Evolutionary conservation across 2,329 filamentous ascomycete species (phyloP).

Genomic region (Tricladium varicosporioides): DNA sequence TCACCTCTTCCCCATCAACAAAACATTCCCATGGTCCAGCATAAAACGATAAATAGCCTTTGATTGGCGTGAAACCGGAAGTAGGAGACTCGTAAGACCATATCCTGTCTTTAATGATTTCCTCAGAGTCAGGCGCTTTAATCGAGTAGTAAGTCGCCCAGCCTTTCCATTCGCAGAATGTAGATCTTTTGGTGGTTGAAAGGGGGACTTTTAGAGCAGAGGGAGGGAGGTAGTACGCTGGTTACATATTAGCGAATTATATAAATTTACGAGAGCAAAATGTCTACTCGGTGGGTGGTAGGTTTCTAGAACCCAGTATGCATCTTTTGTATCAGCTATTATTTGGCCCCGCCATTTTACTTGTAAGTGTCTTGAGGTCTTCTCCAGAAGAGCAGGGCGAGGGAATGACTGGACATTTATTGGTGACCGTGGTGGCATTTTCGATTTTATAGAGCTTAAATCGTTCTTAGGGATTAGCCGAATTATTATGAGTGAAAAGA

Average conservation of each 20-base stretch:
- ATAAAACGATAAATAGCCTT: constrained; percentile 58
- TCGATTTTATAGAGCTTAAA: constrained; percentile 4
- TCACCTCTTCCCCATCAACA: constrained; percentile 59
- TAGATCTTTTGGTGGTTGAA: constrained; percentile 42
- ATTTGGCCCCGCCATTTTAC: constrained; percentile 54
- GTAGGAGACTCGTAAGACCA: constrained; percentile 60
- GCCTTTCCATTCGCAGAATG: constrained; percentile 61
- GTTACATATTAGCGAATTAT: constrained; percentile 5
- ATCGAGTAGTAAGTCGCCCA: constrained; percentile 56
- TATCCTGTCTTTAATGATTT: constrained; percentile 48
- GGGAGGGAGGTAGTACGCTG: constrained; percentile 59
- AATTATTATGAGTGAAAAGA: constrained; percentile 1
- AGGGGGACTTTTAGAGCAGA: constrained; percentile 47
- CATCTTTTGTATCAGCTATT: constrained; percentile 53
- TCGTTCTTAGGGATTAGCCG: background rate
- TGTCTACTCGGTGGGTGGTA: constrained; percentile 60
- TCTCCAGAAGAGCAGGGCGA: constrained; percentile 55
- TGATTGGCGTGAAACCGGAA: constrained; percentile 49
- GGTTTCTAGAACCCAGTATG: constrained; percentile 28
- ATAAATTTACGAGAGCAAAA: background rate
- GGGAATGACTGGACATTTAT: constrained; percentile 58
- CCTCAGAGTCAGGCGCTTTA: constrained; percentile 27
- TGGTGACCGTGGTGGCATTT: constrained; percentile 41
- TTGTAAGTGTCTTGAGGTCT: constrained; percentile 50
- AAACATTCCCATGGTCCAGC: constrained; percentile 61